These are phyloP conservation scores for Lophiostoma macrostomum DNA, from an alignment of 495 filamentous ascomycete genomes.

Conservation along the genomic window DNA sequence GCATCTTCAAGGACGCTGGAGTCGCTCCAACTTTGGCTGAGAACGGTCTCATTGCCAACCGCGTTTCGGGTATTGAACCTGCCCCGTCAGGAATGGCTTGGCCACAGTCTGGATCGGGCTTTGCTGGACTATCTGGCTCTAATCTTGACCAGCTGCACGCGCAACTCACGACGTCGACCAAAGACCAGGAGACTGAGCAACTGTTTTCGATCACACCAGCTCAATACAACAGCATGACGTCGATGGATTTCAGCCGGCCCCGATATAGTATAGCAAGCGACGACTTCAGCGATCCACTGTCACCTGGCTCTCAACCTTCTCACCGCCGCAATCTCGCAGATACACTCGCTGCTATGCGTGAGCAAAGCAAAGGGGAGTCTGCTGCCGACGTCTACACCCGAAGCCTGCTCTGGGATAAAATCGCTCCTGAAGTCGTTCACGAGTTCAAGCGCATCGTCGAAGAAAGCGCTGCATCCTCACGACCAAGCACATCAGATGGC, in stretches of 20 bases:
- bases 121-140: conserved; percentile 48
- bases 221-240: conserved; percentile 85
- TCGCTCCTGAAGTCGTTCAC: conserved; percentile 85
- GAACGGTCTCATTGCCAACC: conserved; percentile 33
- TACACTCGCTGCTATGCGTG: conserved; percentile 75
- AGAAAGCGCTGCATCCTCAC: conserved; percentile 31
- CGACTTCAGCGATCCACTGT: conserved; percentile 40
- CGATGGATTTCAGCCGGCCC: conserved; percentile 60
- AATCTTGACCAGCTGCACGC: conserved; percentile 73
- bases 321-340: conserved; percentile 73
- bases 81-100: conserved; percentile 42
- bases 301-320: conserved; percentile 24
- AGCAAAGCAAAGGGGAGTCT: conserved; percentile 55
- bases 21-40: conserved; percentile 26
- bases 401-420: conserved; percentile 89
- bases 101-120: conserved; percentile 46
- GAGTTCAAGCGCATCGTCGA: conserved; percentile 87
- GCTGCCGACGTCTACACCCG: conserved; percentile 88
- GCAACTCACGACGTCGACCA: conserved; percentile 68
- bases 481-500: conserved; percentile 25
- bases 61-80: conserved; percentile 41
- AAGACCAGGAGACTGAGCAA: conserved; percentile 86
- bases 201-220: conserved; percentile 79
- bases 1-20: conserved; percentile 71
- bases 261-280: conserved; percentile 50